A percentile compares a stretch with the other conserved stretches of the same genome.
These are phyloP conservation scores for Ophiostoma triangulosporum DNA, from an alignment of 2,329 filamentous ascomycete species.

Conservation along the genomic window DNA sequence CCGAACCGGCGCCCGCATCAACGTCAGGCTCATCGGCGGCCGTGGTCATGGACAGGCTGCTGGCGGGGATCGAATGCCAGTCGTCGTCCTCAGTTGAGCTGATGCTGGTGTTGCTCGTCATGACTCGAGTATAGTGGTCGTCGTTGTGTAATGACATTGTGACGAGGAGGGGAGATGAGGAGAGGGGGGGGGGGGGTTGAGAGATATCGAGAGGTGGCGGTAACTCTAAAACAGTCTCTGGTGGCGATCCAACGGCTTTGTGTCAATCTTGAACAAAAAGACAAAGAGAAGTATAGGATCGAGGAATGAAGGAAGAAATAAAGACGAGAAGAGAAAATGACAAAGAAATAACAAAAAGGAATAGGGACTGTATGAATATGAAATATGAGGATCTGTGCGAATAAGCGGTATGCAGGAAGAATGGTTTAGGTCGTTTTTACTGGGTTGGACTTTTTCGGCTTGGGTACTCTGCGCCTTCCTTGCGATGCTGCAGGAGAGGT, in stretches of 20 bases:
- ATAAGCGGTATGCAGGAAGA: conserved; percentile 3
- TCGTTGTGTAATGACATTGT: not conserved
- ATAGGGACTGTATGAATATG: not conserved
- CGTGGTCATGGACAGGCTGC: conserved; percentile 2
- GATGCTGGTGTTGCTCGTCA: not conserved
- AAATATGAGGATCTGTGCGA: not conserved
- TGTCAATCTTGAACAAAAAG: not conserved
- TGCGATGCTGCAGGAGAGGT: not conserved
- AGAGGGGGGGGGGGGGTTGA: not conserved
- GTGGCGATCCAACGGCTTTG: not conserved
- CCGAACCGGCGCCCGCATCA: not conserved
- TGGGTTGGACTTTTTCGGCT: not conserved
- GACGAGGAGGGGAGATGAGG: not conserved
- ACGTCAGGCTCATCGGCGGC: not conserved
- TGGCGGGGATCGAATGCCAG: conserved; percentile 7
- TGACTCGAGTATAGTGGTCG: not conserved
- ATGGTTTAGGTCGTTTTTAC: not conserved
- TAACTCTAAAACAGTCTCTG: not conserved
- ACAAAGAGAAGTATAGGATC: not conserved
- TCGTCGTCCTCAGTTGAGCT: conserved; percentile 5
- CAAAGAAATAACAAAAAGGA: not conserved
- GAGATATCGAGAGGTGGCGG: not conserved
- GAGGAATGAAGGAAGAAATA: not conserved
- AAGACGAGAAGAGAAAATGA: not conserved
- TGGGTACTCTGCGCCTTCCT: not conserved